These are phyloP conservation scores for Posidonia oceanica DNA, from an alignment of 116 monocot genomes.

Conservation along the genomic window DNA sequence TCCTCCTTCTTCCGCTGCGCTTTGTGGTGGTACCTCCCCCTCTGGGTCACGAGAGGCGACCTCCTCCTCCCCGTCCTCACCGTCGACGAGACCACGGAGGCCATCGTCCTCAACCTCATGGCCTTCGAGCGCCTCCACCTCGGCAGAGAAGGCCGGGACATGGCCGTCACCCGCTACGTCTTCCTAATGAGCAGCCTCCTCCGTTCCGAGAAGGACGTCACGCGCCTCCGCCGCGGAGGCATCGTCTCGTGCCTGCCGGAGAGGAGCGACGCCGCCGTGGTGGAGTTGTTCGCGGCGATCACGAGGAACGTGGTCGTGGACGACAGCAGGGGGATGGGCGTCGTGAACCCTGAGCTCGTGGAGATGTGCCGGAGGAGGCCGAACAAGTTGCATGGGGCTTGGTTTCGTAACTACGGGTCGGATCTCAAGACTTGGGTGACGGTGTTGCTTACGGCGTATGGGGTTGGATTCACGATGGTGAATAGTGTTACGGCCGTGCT, in stretches of 20 bases:
- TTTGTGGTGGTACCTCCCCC: conserved; percentile 5
- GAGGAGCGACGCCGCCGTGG: conserved; percentile 7
- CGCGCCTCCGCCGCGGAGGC: background rate
- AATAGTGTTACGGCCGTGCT: background rate
- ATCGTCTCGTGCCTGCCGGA: conserved; percentile 9
- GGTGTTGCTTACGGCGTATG: background rate
- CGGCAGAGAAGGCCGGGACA: background rate
- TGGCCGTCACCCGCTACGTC: conserved; percentile 12
- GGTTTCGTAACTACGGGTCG: background rate
- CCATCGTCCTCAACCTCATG: conserved; percentile 10
- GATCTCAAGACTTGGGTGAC: conserved; percentile 4
- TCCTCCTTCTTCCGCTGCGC: background rate
- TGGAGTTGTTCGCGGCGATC: background rate
- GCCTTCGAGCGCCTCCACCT: conserved; percentile 17
- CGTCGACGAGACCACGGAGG: conserved; percentile 10
- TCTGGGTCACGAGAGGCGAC: background rate
- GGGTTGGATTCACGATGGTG: background rate
- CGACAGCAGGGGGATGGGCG: background rate
- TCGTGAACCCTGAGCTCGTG: background rate
- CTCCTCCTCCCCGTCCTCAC: conserved; percentile 5
- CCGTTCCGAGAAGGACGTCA: background rate
- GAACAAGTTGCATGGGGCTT: background rate
- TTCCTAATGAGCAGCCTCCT: conserved; percentile 6
- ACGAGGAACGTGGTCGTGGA: conserved; percentile 1
- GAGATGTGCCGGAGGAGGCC: background rate